phyloP scores from a whole-genome alignment of 2,329 filamentous ascomycete species.

The Arthrobotrys megalospora region DNA sequence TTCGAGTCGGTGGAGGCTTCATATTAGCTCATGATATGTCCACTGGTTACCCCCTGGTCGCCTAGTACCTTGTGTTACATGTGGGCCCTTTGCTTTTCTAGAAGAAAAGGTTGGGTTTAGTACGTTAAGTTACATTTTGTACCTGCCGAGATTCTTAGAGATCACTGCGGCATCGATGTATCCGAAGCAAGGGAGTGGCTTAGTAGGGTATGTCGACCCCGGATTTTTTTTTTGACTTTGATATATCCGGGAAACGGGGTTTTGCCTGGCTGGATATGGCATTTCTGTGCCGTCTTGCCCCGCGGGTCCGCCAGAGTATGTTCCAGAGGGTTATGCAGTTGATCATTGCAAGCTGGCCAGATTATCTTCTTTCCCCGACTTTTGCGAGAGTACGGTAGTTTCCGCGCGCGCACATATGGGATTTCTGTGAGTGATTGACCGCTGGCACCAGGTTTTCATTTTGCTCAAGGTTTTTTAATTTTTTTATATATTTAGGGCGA shows the following conservation, averaged over 20 bases:
- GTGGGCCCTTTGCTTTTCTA: background rate
- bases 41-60: background rate
- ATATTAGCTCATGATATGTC: too few relatives aligned
- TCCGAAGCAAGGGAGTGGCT: constrained; percentile 4
- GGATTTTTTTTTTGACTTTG: constrained; percentile 1
- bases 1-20: constrained; percentile 27
- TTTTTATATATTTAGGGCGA: background rate
- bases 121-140: constrained; percentile 8
- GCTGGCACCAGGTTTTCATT: background rate
- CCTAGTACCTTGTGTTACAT: constrained; percentile 16
- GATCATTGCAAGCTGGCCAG: constrained; percentile 2
- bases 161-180: constrained; percentile 8
- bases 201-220: constrained; percentile 2
- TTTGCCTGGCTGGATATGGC: background rate
- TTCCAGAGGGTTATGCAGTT: background rate
- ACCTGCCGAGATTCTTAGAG: constrained; percentile 21
- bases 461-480: background rate
- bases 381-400: background rate
- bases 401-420: background rate
- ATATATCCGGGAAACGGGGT: constrained; percentile 22
- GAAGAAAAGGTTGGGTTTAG: background rate
- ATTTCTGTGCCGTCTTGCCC: background rate
- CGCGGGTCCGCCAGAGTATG: background rate
- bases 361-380: background rate
- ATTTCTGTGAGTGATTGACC: background rate